Conservation (phyloP, 192 early-diverging fungal genomes). For the Coemansia sp. region DNA sequence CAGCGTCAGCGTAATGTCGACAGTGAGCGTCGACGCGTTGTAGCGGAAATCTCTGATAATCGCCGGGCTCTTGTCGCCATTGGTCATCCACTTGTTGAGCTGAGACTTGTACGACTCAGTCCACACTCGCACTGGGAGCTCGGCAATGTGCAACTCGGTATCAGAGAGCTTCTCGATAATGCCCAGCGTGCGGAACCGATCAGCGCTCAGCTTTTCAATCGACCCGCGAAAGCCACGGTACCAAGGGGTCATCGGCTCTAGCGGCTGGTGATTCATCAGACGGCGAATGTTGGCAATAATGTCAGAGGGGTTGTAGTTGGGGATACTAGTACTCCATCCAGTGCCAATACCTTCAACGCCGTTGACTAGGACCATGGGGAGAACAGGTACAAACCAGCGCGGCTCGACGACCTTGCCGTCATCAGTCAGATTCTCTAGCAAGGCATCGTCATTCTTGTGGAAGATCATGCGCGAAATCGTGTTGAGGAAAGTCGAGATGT, state of each 20-base stretch:
- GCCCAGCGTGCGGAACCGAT: slow-evolving; percentile 72
- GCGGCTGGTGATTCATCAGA: slow-evolving; percentile 74
- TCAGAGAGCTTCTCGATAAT: slow-evolving; percentile 69
- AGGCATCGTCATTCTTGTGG: slow-evolving; percentile 77
- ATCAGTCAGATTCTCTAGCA: slow-evolving; percentile 83
- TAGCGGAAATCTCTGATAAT: slow-evolving; percentile 65
- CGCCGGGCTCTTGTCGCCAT: slow-evolving; percentile 70
- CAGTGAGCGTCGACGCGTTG: slow-evolving; percentile 52
- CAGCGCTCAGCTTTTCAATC: slow-evolving; percentile 61
- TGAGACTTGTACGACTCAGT: slow-evolving; percentile 85
- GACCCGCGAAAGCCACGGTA: slow-evolving; percentile 89
- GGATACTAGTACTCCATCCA: slow-evolving; percentile 79
- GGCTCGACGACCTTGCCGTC: slow-evolving; percentile 92
- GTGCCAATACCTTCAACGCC: slow-evolving; percentile 96
- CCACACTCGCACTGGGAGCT: slow-evolving; percentile 89
- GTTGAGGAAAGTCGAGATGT: slow-evolving; percentile 81
- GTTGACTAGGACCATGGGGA: slow-evolving; percentile 95
- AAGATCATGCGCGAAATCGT: slow-evolving; percentile 77
- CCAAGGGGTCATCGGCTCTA: slow-evolving; percentile 84
- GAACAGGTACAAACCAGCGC: slow-evolving; percentile 91
- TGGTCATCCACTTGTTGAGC: slow-evolving; percentile 72
- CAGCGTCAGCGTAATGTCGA: slow-evolving; percentile 50
- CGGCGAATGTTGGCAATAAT: slow-evolving; percentile 83
- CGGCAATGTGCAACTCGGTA: slow-evolving; percentile 80
- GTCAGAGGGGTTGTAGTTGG: slow-evolving; percentile 87